These are phyloP conservation scores for Leptographium galeiforme DNA, from an alignment of 2,329 filamentous ascomycete species.

Conservation along the genomic window DNA sequence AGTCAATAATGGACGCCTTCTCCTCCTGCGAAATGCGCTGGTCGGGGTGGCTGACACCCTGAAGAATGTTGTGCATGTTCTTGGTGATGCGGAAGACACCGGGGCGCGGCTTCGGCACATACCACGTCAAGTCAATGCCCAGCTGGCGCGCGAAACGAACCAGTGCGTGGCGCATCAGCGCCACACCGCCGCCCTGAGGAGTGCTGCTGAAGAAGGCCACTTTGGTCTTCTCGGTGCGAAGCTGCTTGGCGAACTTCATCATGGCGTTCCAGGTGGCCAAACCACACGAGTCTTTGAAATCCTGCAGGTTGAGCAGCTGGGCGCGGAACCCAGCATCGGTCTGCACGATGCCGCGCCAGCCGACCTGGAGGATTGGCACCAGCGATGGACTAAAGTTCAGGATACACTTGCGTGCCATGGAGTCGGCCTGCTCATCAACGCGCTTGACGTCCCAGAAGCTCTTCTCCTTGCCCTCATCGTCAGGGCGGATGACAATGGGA, in stretches of 20 bases:
- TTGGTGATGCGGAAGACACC: constrained; percentile 75
- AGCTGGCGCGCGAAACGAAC: constrained; percentile 56
- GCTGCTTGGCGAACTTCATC: constrained; percentile 45
- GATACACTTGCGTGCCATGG: constrained; percentile 66
- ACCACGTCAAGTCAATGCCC: constrained; percentile 62
- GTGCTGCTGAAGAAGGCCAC: constrained; percentile 71
- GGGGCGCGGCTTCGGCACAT: constrained; percentile 66
- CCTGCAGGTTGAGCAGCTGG: constrained; percentile 39
- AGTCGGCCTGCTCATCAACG: constrained; percentile 73
- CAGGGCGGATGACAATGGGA: constrained; percentile 48
- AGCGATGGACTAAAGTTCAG: constrained; percentile 63
- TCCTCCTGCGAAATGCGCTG: constrained; percentile 52
- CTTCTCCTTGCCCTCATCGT: constrained; percentile 27
- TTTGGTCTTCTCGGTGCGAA: constrained; percentile 51
- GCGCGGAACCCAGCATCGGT: constrained; percentile 55
- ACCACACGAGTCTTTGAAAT: constrained; percentile 49
- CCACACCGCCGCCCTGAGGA: constrained; percentile 71
- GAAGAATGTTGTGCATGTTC: constrained; percentile 78
- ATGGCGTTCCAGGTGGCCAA: constrained; percentile 51
- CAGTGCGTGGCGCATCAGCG: constrained; percentile 68
- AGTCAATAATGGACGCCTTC: constrained; percentile 49
- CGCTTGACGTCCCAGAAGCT: constrained; percentile 39
- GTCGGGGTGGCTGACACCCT: constrained; percentile 56
- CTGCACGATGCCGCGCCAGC: constrained; percentile 54
- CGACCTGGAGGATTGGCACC: constrained; percentile 54